Percentiles rank a stretch among this genome's conserved stretches.
Conservation (phyloP, 768 basidiomycete genomes). For the Pisolithus marmoratus region DNA sequence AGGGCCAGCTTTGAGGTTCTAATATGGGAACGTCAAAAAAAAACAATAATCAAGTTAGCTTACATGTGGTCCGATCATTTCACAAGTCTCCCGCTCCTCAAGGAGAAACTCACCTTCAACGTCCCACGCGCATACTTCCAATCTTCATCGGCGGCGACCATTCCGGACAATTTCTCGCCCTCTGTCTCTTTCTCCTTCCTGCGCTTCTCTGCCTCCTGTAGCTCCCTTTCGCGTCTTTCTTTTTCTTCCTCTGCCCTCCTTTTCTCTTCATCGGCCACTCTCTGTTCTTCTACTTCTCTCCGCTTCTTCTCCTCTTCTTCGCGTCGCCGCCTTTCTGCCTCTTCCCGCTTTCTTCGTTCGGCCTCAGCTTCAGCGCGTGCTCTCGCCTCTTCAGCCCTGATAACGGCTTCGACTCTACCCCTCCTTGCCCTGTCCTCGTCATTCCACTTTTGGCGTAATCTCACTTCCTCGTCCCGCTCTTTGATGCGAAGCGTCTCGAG, state of each 20-base stretch:
- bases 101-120: conserved; percentile 41
- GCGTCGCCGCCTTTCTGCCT: conserved; percentile 33
- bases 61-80: not conserved
- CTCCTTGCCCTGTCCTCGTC: conserved; percentile 40
- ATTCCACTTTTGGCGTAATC: conserved; percentile 41
- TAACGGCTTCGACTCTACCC: conserved; percentile 56
- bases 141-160: conserved; percentile 55
- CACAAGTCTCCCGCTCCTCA: not conserved
- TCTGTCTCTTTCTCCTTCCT: conserved; percentile 28
- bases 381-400: conserved; percentile 60
- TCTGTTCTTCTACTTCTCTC: conserved; percentile 44
- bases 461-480: conserved; percentile 42
- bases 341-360: conserved; percentile 47
- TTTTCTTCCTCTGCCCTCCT: conserved; percentile 47
- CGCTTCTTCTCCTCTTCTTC: conserved; percentile 46
- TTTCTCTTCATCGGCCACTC: conserved; percentile 36
- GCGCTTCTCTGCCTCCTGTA: conserved; percentile 38
- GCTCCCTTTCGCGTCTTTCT: conserved; percentile 37
- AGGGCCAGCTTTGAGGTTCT: conserved; percentile 61
- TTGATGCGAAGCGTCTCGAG: conserved; percentile 39
- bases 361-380: conserved; percentile 46
- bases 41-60: not conserved
- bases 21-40: not conserved
- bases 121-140: conserved; percentile 53
- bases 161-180: conserved; percentile 39